Conservation (phyloP, 306 rosid species). For the Vigna trinervia region DNA sequence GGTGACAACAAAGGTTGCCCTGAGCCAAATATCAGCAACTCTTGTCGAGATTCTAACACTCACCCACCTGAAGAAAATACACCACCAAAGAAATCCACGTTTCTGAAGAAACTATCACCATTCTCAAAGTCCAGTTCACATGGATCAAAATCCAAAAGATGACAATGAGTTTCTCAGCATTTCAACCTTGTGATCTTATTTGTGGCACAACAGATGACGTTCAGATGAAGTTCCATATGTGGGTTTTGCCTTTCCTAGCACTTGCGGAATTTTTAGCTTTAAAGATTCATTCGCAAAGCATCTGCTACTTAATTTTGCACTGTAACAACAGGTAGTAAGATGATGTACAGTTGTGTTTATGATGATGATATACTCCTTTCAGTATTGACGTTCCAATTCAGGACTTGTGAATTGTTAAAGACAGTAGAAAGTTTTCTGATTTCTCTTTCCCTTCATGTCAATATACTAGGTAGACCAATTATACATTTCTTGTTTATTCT, state of each 20-base stretch:
- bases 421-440: conserved; percentile 5
- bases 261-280: conserved; percentile 35
- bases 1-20: conserved; percentile 46
- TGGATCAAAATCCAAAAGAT: conserved; percentile 49
- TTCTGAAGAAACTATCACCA: conserved; percentile 53
- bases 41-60: conserved; percentile 35
- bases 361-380: conserved; percentile 37
- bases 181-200: conserved; percentile 19
- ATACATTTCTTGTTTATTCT: conserved; percentile 10
- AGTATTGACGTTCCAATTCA: conserved; percentile 19
- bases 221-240: conserved; percentile 7
- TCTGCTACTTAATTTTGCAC: conserved; percentile 46
- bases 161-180: conserved; percentile 41
- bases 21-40: conserved; percentile 44
- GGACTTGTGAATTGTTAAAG: conserved; percentile 35
- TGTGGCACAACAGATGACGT: not conserved
- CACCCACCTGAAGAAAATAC: conserved; percentile 47
- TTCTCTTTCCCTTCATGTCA: conserved; percentile 7
- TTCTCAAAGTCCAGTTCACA: conserved; percentile 52
- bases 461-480: conserved; percentile 19
- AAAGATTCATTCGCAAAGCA: conserved; percentile 28
- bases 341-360: conserved; percentile 32
- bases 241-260: conserved; percentile 28
- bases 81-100: conserved; percentile 51
- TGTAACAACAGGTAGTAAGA: conserved; percentile 39